Evolutionary conservation across 768 basidiomycete species (phyloP).

Genomic region (Boletus pseudopeckii): DNA sequence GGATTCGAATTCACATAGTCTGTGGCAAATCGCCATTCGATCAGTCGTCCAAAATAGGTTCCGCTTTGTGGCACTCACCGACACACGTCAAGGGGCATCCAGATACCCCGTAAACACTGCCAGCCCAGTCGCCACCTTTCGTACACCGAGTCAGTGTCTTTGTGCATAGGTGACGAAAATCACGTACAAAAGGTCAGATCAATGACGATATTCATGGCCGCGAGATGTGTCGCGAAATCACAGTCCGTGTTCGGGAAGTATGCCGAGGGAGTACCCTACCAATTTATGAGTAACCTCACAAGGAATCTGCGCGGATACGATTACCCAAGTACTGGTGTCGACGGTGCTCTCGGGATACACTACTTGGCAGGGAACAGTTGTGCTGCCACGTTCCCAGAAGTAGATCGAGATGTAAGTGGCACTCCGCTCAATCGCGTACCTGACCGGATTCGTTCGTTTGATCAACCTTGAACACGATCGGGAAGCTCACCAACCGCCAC

Average conservation of each 20-base stretch:
- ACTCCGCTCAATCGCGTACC: conserved; percentile 35
- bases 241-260: conserved; percentile 61
- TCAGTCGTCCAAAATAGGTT: background rate
- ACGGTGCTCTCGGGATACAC: conserved; percentile 13
- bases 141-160: background rate
- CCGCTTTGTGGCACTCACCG: conserved; percentile 14
- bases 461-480: background rate
- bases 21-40: background rate
- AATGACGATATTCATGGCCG: conserved; percentile 47
- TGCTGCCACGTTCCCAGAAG: conserved; percentile 36
- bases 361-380: conserved; percentile 33
- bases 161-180: conserved; percentile 2
- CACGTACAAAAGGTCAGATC: conserved; percentile 14
- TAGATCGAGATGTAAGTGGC: conserved; percentile 34
- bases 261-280: conserved; percentile 55
- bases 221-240: conserved; percentile 50
- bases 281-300: background rate
- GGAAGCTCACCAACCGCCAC: conserved; percentile 30
- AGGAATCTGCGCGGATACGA: background rate
- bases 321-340: conserved; percentile 21
- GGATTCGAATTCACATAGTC: conserved; percentile 3
- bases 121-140: conserved; percentile 26
- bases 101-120: conserved; percentile 11
- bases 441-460: background rate
- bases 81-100: conserved; percentile 26